Base-by-base conservation (phyloP, 177 flowering plant genomes). In the Vitis hybrid region DNA sequence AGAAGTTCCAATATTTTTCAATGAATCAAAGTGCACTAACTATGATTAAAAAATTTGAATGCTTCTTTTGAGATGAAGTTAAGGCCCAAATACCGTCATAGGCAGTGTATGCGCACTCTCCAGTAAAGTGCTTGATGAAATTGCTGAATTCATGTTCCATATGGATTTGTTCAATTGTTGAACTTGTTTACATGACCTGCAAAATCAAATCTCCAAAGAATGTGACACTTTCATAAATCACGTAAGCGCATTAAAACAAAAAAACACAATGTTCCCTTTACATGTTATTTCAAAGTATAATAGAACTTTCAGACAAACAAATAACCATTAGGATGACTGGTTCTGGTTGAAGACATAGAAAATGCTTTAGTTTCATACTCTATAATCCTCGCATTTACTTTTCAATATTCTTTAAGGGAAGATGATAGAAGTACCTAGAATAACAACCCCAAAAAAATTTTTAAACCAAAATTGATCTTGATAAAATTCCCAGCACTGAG, bases 81-180 rank as follows among this genome's bases (percentile, higher is more conserved):
- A 34, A 34, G 18, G 19, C 30, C 52, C 3, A 58, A 10, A 66
- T 89, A 93, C 97, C 89, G 58, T 77, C 26, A 62, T 9, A 65
- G 86, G 78, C 52, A 80, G 68, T 7, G 77, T 66, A 77, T 87
- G 91, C 60, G 82, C 82, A 79, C 97, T 93, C 66, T 90, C 96
- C 76, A 87, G 74, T 69, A 91, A 76, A 73, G 85, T 80, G 83
- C 90, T 89, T 11, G 99, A 93, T 60, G 94, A 82, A 72, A 82
- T 80, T 63, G 85, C 73, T 70, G 95, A 91, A 71, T 89, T 88
- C 62, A 80, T 87, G 77, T 90, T 80, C 92, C 97, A 89, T 10
- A 87, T 87, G 65, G 99, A 92, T 72, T 82, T 90, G 80, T 88
- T 91, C 70, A 87, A 62, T 70, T 87, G 87, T 68, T 90, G 94